A percentile compares a stretch with the other conserved stretches of the same genome.
Evolutionary conservation across 495 filamentous ascomycete species (phyloP).

Genomic region (Chaetomium cochliodes): DNA sequence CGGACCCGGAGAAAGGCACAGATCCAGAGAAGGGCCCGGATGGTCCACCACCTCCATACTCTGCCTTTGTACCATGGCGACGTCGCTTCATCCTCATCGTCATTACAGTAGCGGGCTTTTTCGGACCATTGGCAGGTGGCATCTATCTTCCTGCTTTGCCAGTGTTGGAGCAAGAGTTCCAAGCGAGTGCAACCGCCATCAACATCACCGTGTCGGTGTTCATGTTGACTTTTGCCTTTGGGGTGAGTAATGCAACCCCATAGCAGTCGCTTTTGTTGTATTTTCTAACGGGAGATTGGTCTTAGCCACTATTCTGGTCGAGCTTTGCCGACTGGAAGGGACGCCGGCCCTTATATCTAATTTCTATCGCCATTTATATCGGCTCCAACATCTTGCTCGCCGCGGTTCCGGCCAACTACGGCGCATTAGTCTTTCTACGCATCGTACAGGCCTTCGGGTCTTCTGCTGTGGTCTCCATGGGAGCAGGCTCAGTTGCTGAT

Average conservation of each 20-base stretch:
- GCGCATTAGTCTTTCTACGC: slow-evolving; percentile 15
- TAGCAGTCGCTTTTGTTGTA: neutral
- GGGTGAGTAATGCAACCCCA: slow-evolving; percentile 10
- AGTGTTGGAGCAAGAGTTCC: slow-evolving; percentile 19
- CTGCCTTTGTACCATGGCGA: slow-evolving; percentile 16
- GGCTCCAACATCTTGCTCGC: slow-evolving; percentile 19
- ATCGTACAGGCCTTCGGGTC: slow-evolving; percentile 16
- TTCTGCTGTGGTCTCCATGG: slow-evolving; percentile 20
- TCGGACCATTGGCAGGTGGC: slow-evolving; percentile 15
- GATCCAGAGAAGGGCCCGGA: slow-evolving; percentile 1
- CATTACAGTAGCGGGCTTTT: slow-evolving; percentile 17
- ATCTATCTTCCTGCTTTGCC: slow-evolving; percentile 23
- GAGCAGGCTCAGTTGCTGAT: slow-evolving; percentile 20
- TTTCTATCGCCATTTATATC: slow-evolving; percentile 19
- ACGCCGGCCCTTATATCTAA: slow-evolving; percentile 19
- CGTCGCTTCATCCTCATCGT: slow-evolving; percentile 16
- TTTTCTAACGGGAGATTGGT: neutral
- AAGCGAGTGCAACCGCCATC: slow-evolving; percentile 20
- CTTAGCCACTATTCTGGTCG: slow-evolving; percentile 22
- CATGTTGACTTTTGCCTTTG: slow-evolving; percentile 22
- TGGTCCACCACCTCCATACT: slow-evolving; percentile 3
- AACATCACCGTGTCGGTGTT: slow-evolving; percentile 22
- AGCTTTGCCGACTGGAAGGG: slow-evolving; percentile 22
- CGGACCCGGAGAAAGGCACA: neutral
- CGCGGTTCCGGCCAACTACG: slow-evolving; percentile 17